These are phyloP conservation scores for Metarhizium sp. DNA, from an alignment of 2,329 filamentous ascomycete genomes.

Conservation along the genomic window DNA sequence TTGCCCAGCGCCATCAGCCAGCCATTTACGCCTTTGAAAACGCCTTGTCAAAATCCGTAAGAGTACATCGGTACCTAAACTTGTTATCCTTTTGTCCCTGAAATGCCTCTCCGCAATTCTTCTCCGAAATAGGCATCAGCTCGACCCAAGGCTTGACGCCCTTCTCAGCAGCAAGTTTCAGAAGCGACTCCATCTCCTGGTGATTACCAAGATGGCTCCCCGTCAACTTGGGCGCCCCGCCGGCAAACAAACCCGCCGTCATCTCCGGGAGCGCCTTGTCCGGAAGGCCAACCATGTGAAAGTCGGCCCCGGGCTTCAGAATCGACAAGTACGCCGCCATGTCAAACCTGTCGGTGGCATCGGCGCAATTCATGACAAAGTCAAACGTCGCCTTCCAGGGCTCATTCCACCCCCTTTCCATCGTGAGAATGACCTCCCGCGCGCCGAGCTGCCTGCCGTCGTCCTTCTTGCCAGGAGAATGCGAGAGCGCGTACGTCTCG, in stretches of 20 bases:
- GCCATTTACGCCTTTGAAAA: slow-evolving; percentile 26
- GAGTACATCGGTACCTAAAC: slow-evolving; percentile 62
- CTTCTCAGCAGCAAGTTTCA: slow-evolving; percentile 46
- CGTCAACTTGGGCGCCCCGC: slow-evolving; percentile 41
- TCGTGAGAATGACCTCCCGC: slow-evolving; percentile 38
- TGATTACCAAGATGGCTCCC: slow-evolving; percentile 53
- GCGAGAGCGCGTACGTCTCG: slow-evolving; percentile 55
- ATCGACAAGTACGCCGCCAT: slow-evolving; percentile 40
- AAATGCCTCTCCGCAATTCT: slow-evolving; percentile 60
- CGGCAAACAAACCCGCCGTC: slow-evolving; percentile 32
- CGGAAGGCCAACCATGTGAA: slow-evolving; percentile 49
- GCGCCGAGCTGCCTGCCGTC: slow-evolving; percentile 56
- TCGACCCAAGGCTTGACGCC: slow-evolving; percentile 48
- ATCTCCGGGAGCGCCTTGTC: slow-evolving; percentile 37
- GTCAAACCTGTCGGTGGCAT: slow-evolving; percentile 44
- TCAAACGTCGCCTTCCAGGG: slow-evolving; percentile 41
- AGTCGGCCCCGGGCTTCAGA: slow-evolving; percentile 42
- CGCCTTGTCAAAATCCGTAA: slow-evolving; percentile 58
- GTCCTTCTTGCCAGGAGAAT: slow-evolving; percentile 45
- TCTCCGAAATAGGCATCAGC: slow-evolving; percentile 54
- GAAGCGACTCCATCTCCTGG: slow-evolving; percentile 48
- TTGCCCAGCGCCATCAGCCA: too few species aligned
- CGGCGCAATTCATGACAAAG: slow-evolving; percentile 40
- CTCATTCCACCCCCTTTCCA: slow-evolving; percentile 46
- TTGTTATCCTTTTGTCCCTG: slow-evolving; percentile 61